Conservation (phyloP, 1,284 basidiomycete genomes). For the Thelephora terrestris region DNA sequence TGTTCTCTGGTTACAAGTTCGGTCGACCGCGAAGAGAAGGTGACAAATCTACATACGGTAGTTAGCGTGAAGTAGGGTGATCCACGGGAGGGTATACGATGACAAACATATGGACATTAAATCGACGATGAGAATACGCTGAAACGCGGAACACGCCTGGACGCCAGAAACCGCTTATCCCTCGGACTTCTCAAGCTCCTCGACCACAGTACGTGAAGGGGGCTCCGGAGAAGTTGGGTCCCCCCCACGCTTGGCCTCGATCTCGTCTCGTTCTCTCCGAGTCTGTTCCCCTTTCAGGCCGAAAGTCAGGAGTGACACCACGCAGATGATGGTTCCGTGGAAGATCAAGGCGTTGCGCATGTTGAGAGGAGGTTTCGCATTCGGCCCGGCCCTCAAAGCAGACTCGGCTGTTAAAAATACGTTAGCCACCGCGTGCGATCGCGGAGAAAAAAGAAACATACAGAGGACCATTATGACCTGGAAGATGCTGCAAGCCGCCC, state of each 20-base stretch:
- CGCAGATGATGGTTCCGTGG: slow-evolving; percentile 39
- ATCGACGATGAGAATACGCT: too few relatives aligned
- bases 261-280: slow-evolving; percentile 48
- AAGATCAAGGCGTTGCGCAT: slow-evolving; percentile 59
- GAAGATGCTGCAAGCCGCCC: slow-evolving; percentile 62
- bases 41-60: too few relatives aligned
- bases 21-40: too few relatives aligned
- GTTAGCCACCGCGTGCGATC: not conserved
- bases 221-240: too few relatives aligned
- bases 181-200: too few relatives aligned
- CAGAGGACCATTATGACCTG: slow-evolving; percentile 56
- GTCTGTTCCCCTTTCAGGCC: slow-evolving; percentile 47
- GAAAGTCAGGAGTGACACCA: slow-evolving; percentile 30
- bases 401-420: slow-evolving; percentile 35
- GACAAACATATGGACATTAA: too few relatives aligned
- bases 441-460: slow-evolving; percentile 22
- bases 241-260: slow-evolving; percentile 9
- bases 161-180: too few relatives aligned
- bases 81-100: too few relatives aligned
- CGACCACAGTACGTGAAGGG: too few relatives aligned
- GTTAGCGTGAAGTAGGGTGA: too few relatives aligned
- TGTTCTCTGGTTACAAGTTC: too few relatives aligned
- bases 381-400: slow-evolving; percentile 48
- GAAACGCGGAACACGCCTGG: too few relatives aligned
- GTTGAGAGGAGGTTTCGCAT: slow-evolving; percentile 56